These are phyloP conservation scores for Umbilicus rupestris DNA, from an alignment of 164 flowering plant genomes.

Conservation along the genomic window DNA sequence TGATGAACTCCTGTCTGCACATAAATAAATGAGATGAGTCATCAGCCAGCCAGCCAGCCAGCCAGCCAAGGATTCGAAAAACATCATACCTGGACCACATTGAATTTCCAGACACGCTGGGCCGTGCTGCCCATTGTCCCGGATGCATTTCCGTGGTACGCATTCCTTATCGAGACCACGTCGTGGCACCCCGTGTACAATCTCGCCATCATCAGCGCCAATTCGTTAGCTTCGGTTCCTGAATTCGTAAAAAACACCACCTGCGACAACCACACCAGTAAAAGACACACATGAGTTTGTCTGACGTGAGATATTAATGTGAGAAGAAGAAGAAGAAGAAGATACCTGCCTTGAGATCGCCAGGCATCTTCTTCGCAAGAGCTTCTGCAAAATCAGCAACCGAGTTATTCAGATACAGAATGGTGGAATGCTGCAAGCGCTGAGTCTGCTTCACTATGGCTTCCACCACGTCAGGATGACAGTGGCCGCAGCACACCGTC, in stretches of 20 bases:
- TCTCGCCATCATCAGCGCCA: conserved; percentile 85
- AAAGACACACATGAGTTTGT: neutral
- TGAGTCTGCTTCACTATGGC: conserved; percentile 56
- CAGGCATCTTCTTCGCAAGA: conserved; percentile 75
- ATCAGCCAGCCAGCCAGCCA: too few species aligned
- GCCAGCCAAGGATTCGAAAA: neutral
- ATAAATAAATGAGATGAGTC: too few species aligned
- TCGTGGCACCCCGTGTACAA: conserved; percentile 75
- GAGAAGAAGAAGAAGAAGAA: neutral
- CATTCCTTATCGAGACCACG: conserved; percentile 72
- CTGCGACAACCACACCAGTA: conserved; percentile 28
- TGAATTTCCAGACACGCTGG: conserved; percentile 67
- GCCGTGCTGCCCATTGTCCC: conserved; percentile 97
- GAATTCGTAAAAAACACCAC: conserved; percentile 90
- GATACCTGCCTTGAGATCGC: conserved; percentile 64
- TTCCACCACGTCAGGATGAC: conserved; percentile 80
- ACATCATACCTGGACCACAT: conserved; percentile 59
- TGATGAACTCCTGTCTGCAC: conserved; percentile 85
- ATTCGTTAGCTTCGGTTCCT: conserved; percentile 94
- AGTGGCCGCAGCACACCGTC: conserved; percentile 82
- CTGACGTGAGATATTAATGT: too few species aligned
- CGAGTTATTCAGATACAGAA: conserved; percentile 69
- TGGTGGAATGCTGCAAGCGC: conserved; percentile 77
- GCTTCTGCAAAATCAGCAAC: conserved; percentile 91
- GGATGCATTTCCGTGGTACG: conserved; percentile 86